Base-by-base conservation (phyloP, 139 green algal genomes). In the Picochlorum sp. region DNA sequence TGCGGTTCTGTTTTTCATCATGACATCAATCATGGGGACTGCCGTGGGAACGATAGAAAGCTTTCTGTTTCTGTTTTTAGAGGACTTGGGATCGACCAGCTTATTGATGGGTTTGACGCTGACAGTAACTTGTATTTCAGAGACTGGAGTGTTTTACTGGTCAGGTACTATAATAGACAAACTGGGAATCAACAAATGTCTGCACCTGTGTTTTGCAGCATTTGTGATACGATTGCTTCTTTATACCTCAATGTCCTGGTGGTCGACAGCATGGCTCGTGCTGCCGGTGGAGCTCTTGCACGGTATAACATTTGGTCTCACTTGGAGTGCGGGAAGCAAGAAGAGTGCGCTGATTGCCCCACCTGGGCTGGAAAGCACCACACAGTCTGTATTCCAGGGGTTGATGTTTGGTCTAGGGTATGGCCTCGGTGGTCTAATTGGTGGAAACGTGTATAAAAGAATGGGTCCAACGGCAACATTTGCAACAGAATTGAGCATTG, bases 221-320 rank as follows among this genome's bases (percentile, higher is more conserved):
- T 79, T 73, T 26, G 29, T 79, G 14, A n/a, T 73, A 8, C 55
- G 71, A 37, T 60, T 79, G 29, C 26, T 24, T 3, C 40, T n/a
- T 30, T 76, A 78, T 33, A 24, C 33, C 12, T 50, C 45, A 7
- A 55, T 78, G 25, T 8, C 40, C 3, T 28, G 37, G n/a, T 64
- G 54, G 43, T 25, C n/a, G 28, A 54, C 58, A 10, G 45, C 60
- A 9, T 77, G 65, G 65, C 30, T 58, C 18, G 59, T 63, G 39
- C 64, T 80, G 4, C 73, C 69, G 4, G 49, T 70, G 1, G 73
- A 80, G 52, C 47, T 70, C 26, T 45, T 80, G 53, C 63, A 80
- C 28, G 73, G 68, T 8, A 33, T 80, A 33, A 80, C 73, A 0
- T 80, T 80, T 61, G 73, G 63, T 4, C 32, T 60, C 1, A 66